Conservation (phyloP, 805 yeast species). For the Tetrapisispora phaffii region DNA sequence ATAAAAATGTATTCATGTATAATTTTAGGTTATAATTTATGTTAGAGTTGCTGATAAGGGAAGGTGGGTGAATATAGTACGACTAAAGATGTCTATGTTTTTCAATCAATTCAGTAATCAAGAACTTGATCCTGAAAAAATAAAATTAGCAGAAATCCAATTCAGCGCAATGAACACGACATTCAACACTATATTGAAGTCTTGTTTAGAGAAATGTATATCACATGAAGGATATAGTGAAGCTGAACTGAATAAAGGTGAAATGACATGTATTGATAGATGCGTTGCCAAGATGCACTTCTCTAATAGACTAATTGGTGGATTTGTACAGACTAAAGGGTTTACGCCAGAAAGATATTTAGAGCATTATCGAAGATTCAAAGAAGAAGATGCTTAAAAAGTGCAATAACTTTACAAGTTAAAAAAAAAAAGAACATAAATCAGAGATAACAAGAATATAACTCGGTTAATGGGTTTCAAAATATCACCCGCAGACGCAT, state of each 20-base stretch:
- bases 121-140: slow-evolving; percentile 48
- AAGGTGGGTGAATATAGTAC: neutral
- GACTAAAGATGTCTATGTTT: slow-evolving; percentile 49
- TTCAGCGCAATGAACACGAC: slow-evolving; percentile 53
- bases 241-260: slow-evolving; percentile 77
- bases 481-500: no score
- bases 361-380: slow-evolving; percentile 20
- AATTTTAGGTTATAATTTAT: no score
- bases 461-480: no score
- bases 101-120: slow-evolving; percentile 36
- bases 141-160: slow-evolving; percentile 58
- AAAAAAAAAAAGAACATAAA: no score
- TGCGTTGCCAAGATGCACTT: slow-evolving; percentile 78
- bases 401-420: no score
- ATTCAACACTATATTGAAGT: slow-evolving; percentile 43
- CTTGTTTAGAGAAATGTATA: slow-evolving; percentile 70
- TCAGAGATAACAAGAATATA: no score
- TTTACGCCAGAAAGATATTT: slow-evolving; percentile 39
- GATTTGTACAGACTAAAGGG: slow-evolving; percentile 35
- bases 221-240: slow-evolving; percentile 74
- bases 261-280: slow-evolving; percentile 69
- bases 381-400: neutral
- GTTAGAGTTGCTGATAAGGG: neutral
- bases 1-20: no score
- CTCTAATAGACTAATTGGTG: slow-evolving; percentile 57